Percentiles rank a stretch among this genome's conserved stretches.
phyloP scores from a whole-genome alignment of 106 monocot genomes.

The Narthecium ossifragum region DNA sequence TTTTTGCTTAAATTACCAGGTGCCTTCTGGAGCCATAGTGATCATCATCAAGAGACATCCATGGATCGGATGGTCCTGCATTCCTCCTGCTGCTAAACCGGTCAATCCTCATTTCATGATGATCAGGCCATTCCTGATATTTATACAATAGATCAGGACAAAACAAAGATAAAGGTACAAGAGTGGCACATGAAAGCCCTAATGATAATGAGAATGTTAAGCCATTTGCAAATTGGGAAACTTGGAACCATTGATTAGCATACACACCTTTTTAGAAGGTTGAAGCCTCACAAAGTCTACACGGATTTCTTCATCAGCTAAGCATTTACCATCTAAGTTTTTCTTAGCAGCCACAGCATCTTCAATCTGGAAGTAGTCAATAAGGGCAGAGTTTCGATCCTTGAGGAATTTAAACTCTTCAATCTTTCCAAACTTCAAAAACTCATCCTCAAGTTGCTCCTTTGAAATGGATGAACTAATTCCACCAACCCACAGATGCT shows the following conservation, averaged over 20 bases:
- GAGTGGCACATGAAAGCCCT: neutral
- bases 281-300: conserved; percentile 80
- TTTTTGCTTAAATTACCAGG: conserved; percentile 19
- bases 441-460: conserved; percentile 66
- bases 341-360: conserved; percentile 87
- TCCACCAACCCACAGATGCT: conserved; percentile 86
- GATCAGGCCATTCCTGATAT: conserved; percentile 38
- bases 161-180: conserved; percentile 1
- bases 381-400: conserved; percentile 70
- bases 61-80: conserved; percentile 7
- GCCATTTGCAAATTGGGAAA: neutral
- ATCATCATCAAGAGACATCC: conserved; percentile 20
- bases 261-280: conserved; percentile 44
- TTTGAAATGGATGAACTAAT: conserved; percentile 56
- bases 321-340: conserved; percentile 63
- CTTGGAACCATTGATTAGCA: neutral
- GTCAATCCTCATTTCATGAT: conserved; percentile 25
- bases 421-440: conserved; percentile 81
- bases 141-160: neutral
- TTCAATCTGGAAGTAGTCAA: conserved; percentile 59
- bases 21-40: conserved; percentile 25
- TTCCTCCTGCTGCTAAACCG: conserved; percentile 13
- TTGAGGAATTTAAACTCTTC: conserved; percentile 53
- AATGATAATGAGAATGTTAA: neutral
- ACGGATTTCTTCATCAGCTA: conserved; percentile 67